Base-by-base conservation (phyloP, 495 filamentous ascomycete species). In the Trichoderma gamsii region DNA sequence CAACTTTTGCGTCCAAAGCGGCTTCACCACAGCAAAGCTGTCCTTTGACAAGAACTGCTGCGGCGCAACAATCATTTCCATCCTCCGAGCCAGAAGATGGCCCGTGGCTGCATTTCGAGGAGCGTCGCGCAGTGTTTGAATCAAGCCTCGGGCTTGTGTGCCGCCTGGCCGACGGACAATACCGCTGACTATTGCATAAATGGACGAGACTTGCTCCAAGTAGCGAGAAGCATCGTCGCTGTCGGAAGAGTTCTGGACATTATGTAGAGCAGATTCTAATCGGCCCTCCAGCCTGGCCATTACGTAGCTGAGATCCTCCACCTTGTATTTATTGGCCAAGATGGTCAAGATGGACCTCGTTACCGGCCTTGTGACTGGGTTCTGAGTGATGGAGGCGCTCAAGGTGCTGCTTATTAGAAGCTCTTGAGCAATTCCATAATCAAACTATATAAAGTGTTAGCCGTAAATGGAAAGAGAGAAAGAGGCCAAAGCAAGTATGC, bases 271-370 rank as follows among this genome's bases (percentile, higher is more conserved):
- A 8, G 23, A 8, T 11, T 66, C 65, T 4, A 76, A 23, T 67
- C 72, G 70, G 15, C 70, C 65, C 3, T 59, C 69, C 71, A 76
- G 75, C 64, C 70, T 73, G 13, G 66, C 63, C 13, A 76, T 63
- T 1, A 73, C 67, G 0, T 52, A 46, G 35, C 70, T 71, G 63
- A 78, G 64, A 11, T 70, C 70, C 6, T 70, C 73, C 8, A 70
- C 69, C 41, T 75, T 76, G 75, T 77, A 74, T 67, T 78, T 79
- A 70, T 79, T 78, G 61, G 75, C 72, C 15, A 78, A 72, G 11
- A 79, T 74, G 7, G 71, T 65, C 70, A n/a, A 71, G 73, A 44
- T 72, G 71, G 25, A 74, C 71, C 35, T 76, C 67, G 43, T 63
- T 69, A 66, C 61, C 59, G n/a, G 66, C 41, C 11, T 68, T 51